These are phyloP conservation scores for Globisporangium irregulare DNA, from an alignment of 352 stramenopile genomes.

Conservation along the genomic window DNA sequence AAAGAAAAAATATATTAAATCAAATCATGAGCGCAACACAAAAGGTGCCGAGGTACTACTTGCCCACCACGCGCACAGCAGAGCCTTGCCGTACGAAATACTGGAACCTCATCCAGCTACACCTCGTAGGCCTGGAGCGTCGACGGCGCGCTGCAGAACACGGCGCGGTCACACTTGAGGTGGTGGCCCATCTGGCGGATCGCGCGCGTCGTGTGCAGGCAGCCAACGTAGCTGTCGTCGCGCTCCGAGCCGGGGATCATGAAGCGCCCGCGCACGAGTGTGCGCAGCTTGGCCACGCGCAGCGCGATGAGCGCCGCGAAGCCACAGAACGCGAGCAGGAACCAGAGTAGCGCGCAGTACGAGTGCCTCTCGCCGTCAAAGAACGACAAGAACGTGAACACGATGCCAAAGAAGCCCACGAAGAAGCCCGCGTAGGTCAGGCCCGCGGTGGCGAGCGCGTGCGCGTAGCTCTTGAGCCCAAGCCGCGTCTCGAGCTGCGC, in stretches of 20 bases:
- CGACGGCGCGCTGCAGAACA: constrained; percentile 11
- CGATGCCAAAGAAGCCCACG: not conserved
- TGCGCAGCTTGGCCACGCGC: constrained; percentile 8
- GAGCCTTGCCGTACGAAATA: no score
- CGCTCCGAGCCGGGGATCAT: constrained; percentile 3
- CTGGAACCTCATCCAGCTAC: not conserved
- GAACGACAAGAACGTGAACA: constrained; percentile 14
- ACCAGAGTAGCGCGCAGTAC: constrained; percentile 5
- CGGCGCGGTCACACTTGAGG: constrained; percentile 13
- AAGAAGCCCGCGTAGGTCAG: constrained; percentile 9
- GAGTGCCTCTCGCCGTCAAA: constrained; percentile 1
- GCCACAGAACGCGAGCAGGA: constrained; percentile 3
- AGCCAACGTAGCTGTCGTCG: constrained; percentile 7
- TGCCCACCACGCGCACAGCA: no score
- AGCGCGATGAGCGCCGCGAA: not conserved
- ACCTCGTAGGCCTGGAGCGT: constrained; percentile 16
- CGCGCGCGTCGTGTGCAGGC: constrained; percentile 3
- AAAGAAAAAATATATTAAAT: no score
- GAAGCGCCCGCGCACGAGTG: constrained; percentile 1
- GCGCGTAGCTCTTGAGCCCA: constrained; percentile 6
- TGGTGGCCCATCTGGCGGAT: constrained; percentile 15
- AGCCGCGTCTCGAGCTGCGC: constrained; percentile 12
- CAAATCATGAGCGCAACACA: no score
- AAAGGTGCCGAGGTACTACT: no score
- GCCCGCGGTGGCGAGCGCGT: not conserved